Base-by-base conservation (phyloP, 139 green algal species). In the Auxenochlorella pyrenoidosa region DNA sequence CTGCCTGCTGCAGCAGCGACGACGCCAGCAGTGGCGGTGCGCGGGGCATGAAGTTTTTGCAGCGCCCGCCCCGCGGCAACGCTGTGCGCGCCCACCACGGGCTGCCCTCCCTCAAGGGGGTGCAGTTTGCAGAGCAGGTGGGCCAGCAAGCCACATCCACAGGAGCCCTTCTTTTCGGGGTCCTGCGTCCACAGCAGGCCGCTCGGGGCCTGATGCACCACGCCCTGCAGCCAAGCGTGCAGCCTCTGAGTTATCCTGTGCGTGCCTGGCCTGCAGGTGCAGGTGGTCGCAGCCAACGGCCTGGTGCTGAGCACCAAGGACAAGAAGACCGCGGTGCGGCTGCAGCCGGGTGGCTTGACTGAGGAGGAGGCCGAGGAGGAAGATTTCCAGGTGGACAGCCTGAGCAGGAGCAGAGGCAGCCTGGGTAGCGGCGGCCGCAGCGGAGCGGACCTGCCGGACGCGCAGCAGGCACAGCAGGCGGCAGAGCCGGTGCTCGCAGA, bases 121-220 rank as follows among this genome's bases (percentile, higher is more conserved):
- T 92, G 8, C 88, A 86, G 44, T 93, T 93, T 87, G 89, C 89
- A 19, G 90, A 91, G 75, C 73, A 88, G 82, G 81, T 91, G 63
- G 66, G 88, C 41, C 54, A 58, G 12, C 6, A 12, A 58, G 47
- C 6, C 12, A 12, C 47, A 12, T 12, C 12, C 12, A 58, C 54
- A 22, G 12, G 54, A 28, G 54, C 54, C 54, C 47, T 58, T 58
- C n/a, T n/a, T n/a, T n/a, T n/a, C n/a, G n/a, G 47, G 63, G 21
- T 36, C 63, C 32, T 36, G 63, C 63, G 5, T 30, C 26, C 2
- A 71, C 63, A 71, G 63, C 47, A 54, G 47, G 1, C 16, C 30
- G 63, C 24, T 30, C 30, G 21, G 47, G 18, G 13, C 32, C 18
- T 5, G 51, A 34, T 71, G 51, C 21, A 8, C 36, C 5, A 13